Evolutionary conservation across 73 alveolate species (phyloP).

Genomic region (Tetrahymena malaccensis): DNA sequence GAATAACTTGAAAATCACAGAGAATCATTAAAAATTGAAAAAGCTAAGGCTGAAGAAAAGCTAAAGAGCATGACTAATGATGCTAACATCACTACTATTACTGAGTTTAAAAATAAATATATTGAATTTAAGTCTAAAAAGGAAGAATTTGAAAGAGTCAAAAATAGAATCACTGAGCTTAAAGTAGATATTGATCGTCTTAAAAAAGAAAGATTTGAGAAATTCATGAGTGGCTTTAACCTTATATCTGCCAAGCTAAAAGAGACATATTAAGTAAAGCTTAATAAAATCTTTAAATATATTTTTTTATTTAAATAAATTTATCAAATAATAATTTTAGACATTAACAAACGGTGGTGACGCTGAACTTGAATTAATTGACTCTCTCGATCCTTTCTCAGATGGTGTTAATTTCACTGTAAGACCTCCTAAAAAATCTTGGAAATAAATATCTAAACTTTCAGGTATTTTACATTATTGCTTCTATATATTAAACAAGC

Average conservation of each 20-base stretch:
- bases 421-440: conserved; percentile 70
- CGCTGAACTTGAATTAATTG: conserved; percentile 76
- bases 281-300: neutral
- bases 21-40: neutral
- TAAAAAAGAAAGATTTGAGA: conserved; percentile 63
- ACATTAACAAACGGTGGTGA: conserved; percentile 74
- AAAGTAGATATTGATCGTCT: conserved; percentile 48
- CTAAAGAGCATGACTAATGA: conserved; percentile 7
- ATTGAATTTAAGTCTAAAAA: conserved; percentile 49
- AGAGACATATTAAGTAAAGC: conserved; percentile 57
- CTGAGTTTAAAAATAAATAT: conserved; percentile 45
- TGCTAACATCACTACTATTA: conserved; percentile 58
- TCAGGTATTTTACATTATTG: conserved; percentile 6
- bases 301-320: neutral
- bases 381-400: conserved; percentile 70
- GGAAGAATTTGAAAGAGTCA: conserved; percentile 45
- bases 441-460: conserved; percentile 71
- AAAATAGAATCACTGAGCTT: conserved; percentile 42
- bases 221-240: conserved; percentile 75
- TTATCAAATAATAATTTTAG: neutral
- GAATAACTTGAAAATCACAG: neutral
- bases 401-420: conserved; percentile 77
- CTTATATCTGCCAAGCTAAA: conserved; percentile 55
- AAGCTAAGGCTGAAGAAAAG: neutral
- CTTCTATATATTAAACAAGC: neutral